Base-by-base conservation (phyloP, 768 basidiomycete species). In the Gelatoporia subvermispora region DNA sequence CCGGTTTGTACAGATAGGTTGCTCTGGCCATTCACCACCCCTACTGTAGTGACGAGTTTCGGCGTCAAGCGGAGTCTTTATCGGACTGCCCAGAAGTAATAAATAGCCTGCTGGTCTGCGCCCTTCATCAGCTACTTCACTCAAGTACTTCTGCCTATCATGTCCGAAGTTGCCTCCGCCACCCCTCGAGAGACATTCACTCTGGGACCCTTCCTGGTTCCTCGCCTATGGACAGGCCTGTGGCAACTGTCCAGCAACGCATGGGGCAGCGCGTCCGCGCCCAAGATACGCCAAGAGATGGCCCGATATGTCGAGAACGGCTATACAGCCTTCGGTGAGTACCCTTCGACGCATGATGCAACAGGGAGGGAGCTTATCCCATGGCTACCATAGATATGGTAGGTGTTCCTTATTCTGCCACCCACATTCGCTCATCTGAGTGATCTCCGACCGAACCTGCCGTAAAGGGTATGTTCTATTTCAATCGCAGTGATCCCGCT, bases 241-340 rank as follows among this genome's bases (percentile, higher is more conserved):
- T 92, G 89, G 89, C 90, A 92, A 53, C 77, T 92, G 34, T 89
- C 89, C 10, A 85, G 85, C 60, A 85, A 83, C 43, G 88, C 88
- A 2, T 92, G 89, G 89, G 89, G 90, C 17, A 84, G 77, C 41
- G 85, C 85, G 2, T 73, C 85, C 0, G 78, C 79, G 1, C 56
- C 74, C 24, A 82, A 79, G 58, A 76, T 92, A 49, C 79, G 81
- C 45, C 70, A 76, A 52, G 82, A 77, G 35, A 88, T 92, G 86
- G 68, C 63, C 16, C 75, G 72, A 21, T 79, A 88, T 57, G 76
- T 77, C 45, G 74, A 81, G 25, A 65, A 68, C 31, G 85, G 84
- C 7, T 86, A 78, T 59, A 79, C 71, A 15, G 82, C 82, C 13
- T 85, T 84, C 63, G 82, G 82, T 82, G 45, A 46, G 64, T 60